phyloP scores from a whole-genome alignment of 2,329 filamentous ascomycete genomes.

The Alternaria brassicae region DNA sequence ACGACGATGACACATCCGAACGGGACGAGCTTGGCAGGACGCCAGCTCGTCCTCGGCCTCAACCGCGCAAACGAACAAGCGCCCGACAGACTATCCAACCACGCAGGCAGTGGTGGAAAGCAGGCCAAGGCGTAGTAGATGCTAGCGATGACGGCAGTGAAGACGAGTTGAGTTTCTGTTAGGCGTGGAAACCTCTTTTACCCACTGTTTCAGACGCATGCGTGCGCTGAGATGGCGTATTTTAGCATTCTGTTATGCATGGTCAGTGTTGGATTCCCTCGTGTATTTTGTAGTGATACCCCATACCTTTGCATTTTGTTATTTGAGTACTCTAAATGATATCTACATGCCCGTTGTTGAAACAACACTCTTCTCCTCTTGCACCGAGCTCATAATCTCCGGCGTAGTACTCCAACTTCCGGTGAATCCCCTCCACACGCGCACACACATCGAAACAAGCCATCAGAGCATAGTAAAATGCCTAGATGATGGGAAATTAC shows the following conservation, averaged over 20 bases:
- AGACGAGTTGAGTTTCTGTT: slow-evolving; percentile 46
- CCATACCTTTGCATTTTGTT: neutral
- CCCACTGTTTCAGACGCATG: neutral
- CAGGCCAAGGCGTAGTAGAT: neutral
- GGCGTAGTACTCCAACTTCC: neutral
- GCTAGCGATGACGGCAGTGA: slow-evolving; percentile 33
- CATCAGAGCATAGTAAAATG: neutral
- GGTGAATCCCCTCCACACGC: neutral
- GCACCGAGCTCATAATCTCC: neutral
- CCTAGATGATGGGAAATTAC: neutral
- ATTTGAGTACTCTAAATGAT: neutral
- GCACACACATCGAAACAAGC: too few relatives aligned
- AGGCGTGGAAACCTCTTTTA: slow-evolving; percentile 7
- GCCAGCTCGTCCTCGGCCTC: neutral
- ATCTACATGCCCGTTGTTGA: neutral
- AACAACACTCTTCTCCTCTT: neutral
- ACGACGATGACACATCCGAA: slow-evolving; percentile 3
- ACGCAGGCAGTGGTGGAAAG: slow-evolving; percentile 20
- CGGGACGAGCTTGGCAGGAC: slow-evolving; percentile 25
- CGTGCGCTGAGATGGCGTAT: neutral
- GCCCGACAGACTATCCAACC: neutral
- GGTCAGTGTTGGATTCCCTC: neutral
- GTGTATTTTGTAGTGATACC: neutral
- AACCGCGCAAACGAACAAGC: slow-evolving; percentile 1
- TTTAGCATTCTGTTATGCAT: neutral